These are phyloP conservation scores for Triangularia setosa DNA, from an alignment of 2,329 filamentous ascomycete genomes.

Conservation along the genomic window DNA sequence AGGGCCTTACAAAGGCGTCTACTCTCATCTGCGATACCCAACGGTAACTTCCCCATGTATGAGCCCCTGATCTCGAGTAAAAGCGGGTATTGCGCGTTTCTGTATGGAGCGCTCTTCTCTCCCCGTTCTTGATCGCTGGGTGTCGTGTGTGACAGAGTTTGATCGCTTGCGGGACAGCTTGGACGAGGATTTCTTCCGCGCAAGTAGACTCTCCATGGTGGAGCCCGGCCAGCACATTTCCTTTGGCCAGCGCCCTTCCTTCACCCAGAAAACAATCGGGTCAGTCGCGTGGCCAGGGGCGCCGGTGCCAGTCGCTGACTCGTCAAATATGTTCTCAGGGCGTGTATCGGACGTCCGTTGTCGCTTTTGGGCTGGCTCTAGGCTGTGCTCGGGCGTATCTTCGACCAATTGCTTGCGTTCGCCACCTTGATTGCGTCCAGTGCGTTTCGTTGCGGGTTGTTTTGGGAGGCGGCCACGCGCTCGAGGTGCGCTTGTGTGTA, in stretches of 20 bases:
- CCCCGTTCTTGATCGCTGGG: conserved; percentile 37
- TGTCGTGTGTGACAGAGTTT: conserved; percentile 24
- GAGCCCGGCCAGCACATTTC: conserved; percentile 25
- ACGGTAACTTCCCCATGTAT: conserved; percentile 31
- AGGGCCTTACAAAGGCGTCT: conserved; percentile 30
- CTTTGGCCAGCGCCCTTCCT: conserved; percentile 19
- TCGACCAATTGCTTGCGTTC: conserved; percentile 18
- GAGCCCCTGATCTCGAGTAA: conserved; percentile 38
- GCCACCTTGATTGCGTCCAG: too few species aligned
- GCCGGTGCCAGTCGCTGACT: conserved; percentile 15
- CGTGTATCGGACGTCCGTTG: conserved; percentile 12
- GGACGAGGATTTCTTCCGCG: conserved; percentile 11
- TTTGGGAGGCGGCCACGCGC: too few species aligned
- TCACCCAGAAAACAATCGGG: conserved; percentile 16
- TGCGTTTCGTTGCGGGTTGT: too few species aligned
- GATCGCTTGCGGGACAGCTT: conserved; percentile 18
- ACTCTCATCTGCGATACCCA: conserved; percentile 32
- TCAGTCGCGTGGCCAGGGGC: conserved; percentile 13
- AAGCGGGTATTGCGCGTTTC: conserved; percentile 31
- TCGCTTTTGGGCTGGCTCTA: conserved; percentile 16
- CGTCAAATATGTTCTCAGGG: conserved; percentile 13
- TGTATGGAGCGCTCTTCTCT: conserved; percentile 3
- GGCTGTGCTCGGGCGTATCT: conserved; percentile 9
- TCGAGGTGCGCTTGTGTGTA: too few species aligned
- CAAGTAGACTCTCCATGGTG: conserved; percentile 9